Evolutionary conservation across 2,329 filamentous ascomycete species (phyloP).

Genomic region (Alternaria burnsii): DNA sequence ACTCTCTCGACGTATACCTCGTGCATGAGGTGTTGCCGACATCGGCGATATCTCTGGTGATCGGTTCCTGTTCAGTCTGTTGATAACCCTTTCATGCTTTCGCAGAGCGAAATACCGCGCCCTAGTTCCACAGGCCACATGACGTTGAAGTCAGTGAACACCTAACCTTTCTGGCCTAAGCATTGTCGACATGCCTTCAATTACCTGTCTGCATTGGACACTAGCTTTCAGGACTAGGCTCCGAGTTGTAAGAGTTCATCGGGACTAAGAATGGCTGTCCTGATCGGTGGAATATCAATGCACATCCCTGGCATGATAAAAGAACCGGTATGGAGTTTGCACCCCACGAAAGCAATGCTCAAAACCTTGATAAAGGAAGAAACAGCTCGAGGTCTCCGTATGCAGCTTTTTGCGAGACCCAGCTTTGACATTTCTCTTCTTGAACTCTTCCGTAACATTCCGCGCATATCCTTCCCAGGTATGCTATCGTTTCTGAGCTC

Average conservation of each 20-base stretch:
- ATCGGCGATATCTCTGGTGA: no score
- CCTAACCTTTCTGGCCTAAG: background rate
- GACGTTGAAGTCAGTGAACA: rapidly evolving
- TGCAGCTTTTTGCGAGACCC: background rate
- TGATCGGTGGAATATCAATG: background rate
- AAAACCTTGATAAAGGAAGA: background rate
- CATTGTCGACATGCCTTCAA: background rate
- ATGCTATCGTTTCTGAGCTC: background rate
- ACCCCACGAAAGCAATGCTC: background rate
- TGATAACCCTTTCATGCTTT: no score
- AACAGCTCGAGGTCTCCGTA: background rate
- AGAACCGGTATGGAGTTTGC: background rate
- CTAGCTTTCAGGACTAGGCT: background rate
- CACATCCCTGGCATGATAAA: background rate
- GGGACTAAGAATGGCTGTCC: background rate
- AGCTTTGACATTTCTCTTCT: background rate
- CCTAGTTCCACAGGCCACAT: background rate
- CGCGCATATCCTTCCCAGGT: background rate
- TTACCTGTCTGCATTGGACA: background rate
- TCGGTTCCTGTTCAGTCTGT: no score
- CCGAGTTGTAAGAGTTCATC: background rate
- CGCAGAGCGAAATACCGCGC: no score
- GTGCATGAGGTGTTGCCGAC: background rate
- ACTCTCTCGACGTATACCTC: background rate
- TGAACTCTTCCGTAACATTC: background rate